A percentile compares a stretch with the other conserved stretches of the same genome.
These are phyloP conservation scores for Linum usitatissimum DNA, from an alignment of 345 rosid species.

Conservation along the genomic window DNA sequence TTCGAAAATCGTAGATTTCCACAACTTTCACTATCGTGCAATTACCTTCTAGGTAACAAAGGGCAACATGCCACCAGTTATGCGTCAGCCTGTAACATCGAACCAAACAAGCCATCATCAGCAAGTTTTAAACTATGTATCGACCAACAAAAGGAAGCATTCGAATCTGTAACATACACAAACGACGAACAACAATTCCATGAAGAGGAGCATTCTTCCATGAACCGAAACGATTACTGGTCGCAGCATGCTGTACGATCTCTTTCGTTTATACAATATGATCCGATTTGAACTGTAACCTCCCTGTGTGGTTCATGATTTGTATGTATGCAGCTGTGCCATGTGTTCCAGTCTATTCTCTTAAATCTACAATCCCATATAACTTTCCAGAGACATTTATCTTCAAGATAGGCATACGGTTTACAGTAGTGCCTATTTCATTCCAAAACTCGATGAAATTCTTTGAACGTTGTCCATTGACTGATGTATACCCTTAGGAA, in stretches of 20 bases:
- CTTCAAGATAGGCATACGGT: too few relatives aligned
- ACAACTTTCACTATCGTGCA: slow-evolving; percentile 43
- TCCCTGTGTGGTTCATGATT: neutral
- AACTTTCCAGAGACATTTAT: too few relatives aligned
- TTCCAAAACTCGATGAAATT: too few relatives aligned
- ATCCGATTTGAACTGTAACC: neutral
- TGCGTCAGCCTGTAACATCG: slow-evolving; percentile 53
- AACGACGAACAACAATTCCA: slow-evolving; percentile 70
- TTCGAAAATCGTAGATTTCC: slow-evolving; percentile 57
- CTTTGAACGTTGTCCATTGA: too few relatives aligned
- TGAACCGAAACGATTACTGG: slow-evolving; percentile 75
- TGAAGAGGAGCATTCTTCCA: slow-evolving; percentile 54
- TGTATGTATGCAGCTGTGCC: slow-evolving; percentile 52
- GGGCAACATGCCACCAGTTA: slow-evolving; percentile 97
- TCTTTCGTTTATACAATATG: neutral
- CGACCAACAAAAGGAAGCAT: neutral
- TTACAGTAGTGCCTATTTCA: too few relatives aligned
- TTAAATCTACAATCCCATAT: too few relatives aligned
- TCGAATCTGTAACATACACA: slow-evolving; percentile 34
- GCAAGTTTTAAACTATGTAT: neutral
- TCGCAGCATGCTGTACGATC: slow-evolving; percentile 72
- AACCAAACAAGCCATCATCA: neutral
- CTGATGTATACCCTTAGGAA: too few relatives aligned
- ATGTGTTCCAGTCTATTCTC: slow-evolving; percentile 81
- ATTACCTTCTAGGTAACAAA: slow-evolving; percentile 90